Percentiles rank a stretch among this genome's conserved stretches.
These are phyloP conservation scores for Gnaphalium uliginosum DNA, from an alignment of 129 eudicot species.

Conservation along the genomic window DNA sequence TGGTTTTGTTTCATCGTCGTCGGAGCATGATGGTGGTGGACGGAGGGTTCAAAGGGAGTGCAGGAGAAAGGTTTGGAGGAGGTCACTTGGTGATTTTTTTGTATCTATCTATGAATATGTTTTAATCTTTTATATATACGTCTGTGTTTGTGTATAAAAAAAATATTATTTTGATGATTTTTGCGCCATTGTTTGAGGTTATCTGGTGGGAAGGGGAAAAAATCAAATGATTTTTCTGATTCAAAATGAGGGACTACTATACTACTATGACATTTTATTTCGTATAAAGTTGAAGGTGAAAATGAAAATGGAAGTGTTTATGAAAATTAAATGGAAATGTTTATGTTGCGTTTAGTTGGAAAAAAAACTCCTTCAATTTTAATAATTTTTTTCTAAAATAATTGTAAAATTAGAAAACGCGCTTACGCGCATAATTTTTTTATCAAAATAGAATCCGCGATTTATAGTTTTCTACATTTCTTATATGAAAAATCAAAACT, in stretches of 20 bases:
- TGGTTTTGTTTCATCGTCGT: conserved; percentile 47
- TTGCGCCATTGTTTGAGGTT: conserved; percentile 23
- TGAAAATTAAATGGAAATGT: no score
- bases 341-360: no score
- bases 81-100: conserved; percentile 9
- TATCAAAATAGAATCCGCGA: no score
- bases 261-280: no score
- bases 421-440: no score
- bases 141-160: background rate
- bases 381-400: no score
- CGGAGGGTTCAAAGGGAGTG: conserved; percentile 44
- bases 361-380: no score
- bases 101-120: background rate
- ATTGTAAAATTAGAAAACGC: no score
- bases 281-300: no score
- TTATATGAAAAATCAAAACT: no score
- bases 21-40: conserved; percentile 39
- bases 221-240: background rate
- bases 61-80: conserved; percentile 23
- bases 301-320: background rate
- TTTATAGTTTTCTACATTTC: no score
- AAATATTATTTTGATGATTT: conserved; percentile 18
- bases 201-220: background rate
- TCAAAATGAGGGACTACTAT: background rate
- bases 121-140: background rate